Conservation (phyloP, 1,284 basidiomycete genomes). For the Amylostereum chailletii region DNA sequence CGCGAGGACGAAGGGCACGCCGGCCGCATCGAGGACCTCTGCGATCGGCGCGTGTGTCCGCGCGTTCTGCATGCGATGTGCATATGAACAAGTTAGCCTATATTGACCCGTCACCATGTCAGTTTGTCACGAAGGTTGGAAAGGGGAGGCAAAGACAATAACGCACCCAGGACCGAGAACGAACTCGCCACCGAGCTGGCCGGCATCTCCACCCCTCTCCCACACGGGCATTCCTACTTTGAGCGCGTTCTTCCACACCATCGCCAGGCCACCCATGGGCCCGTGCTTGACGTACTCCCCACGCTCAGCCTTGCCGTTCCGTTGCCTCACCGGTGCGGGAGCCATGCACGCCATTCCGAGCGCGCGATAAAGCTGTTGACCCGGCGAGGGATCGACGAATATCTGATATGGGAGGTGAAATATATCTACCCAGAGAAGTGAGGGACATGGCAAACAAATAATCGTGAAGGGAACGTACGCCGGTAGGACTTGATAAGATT, state of each 20-base stretch:
- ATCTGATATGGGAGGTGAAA: constrained; percentile 53
- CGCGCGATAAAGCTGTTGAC: constrained; percentile 50
- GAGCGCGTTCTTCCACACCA: constrained; percentile 60
- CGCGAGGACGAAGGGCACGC: constrained; percentile 20
- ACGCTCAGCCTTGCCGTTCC: constrained; percentile 38
- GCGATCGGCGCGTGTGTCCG: constrained; percentile 63
- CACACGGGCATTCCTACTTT: constrained; percentile 69
- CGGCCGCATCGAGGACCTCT: constrained; percentile 57
- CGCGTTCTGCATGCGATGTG: constrained; percentile 67
- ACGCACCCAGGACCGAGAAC: constrained; percentile 71
- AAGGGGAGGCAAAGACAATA: background rate
- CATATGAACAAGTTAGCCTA: constrained; percentile 51
- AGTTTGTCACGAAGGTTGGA: constrained; percentile 1
- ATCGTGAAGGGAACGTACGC: constrained; percentile 26
- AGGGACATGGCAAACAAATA: background rate
- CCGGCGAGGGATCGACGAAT: constrained; percentile 71
- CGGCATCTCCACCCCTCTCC: constrained; percentile 70
- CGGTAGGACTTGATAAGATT: constrained; percentile 68
- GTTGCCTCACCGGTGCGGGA: constrained; percentile 31
- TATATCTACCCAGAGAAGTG: constrained; percentile 33
- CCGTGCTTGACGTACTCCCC: constrained; percentile 63
- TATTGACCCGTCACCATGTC: constrained; percentile 13
- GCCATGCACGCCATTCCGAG: constrained; percentile 52
- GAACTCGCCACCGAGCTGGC: constrained; percentile 85
- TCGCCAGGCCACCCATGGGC: constrained; percentile 53